These are phyloP conservation scores for Mortierella sp. DNA, from an alignment of 371 early-diverging fungal genomes.

Conservation along the genomic window DNA sequence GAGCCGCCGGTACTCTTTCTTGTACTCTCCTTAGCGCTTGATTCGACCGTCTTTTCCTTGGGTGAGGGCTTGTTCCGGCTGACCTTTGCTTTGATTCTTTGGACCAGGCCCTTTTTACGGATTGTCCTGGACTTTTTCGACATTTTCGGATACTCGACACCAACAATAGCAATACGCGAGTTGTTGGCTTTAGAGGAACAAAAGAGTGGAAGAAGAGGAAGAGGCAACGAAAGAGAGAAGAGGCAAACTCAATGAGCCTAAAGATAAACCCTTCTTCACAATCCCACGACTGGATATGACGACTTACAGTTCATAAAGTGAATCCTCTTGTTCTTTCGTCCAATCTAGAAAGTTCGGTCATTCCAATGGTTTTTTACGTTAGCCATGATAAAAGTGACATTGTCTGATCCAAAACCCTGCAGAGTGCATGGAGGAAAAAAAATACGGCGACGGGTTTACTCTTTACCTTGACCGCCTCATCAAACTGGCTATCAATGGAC, in stretches of 20 bases:
- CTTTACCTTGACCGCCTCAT: slow-evolving; percentile 15
- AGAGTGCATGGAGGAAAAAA: neutral
- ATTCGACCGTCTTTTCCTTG: neutral
- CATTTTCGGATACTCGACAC: no score
- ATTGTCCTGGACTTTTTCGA: no score
- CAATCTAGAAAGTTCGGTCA: slow-evolving; percentile 1
- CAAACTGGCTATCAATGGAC: slow-evolving; percentile 4
- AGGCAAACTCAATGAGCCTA: no score
- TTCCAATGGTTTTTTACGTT: no score
- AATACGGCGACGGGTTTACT: neutral
- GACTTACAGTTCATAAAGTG: slow-evolving; percentile 13
- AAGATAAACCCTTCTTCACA: no score
- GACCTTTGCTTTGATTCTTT: neutral
- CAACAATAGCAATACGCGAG: no score
- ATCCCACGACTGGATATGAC: no score
- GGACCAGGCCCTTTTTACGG: neutral
- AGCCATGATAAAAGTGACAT: no score
- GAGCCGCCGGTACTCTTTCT: neutral
- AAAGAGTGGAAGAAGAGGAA: no score
- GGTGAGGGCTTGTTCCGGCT: neutral
- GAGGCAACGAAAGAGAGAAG: no score
- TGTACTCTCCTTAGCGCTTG: neutral
- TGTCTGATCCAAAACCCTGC: neutral
- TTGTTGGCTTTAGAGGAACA: no score
- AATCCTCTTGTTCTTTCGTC: slow-evolving; percentile 5